Evolutionary conservation across 306 rosid genomes (phyloP), one percentile per base, ranked within the genome.

Genomic region (Fragaria iinumae): DNA sequence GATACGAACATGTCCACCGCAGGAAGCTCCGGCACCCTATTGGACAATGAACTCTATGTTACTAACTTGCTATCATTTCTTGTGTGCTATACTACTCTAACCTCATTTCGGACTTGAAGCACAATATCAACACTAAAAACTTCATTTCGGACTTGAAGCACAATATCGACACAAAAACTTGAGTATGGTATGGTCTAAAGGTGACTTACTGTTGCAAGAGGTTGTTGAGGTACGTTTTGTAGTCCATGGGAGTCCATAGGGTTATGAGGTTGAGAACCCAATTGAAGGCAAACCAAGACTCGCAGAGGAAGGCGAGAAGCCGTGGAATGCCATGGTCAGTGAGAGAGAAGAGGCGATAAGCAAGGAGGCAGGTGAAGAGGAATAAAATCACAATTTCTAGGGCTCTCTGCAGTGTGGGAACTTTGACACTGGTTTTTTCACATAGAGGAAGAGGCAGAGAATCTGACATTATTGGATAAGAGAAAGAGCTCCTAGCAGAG

Each of bases 1-100:
- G 97, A 88, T 53, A 93, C 95, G 76, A 93, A 88, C 79, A 91
- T 9, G 43, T 93, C 98, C 81, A 93, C 85, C 5, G 77, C 23
- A 9, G 96, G 98, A 77, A 90, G 84, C 81, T 89, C 88, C 4
- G 47, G 8, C 29, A 44, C 79, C 80, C 96, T 90, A 13, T 64
- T 47, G 38, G 41, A 4, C 71, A 60, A 29, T 11, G 21, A 14
- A 12, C 8, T 41, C 44, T 27, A 27, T 41, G 44, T 41, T 41
- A 32, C 36, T 36, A 63, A 29, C n/a, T 63, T 13, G 32, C 1
- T 63, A 27, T 29, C 67, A 63, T 63, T 63, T 63, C 18, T 11
- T 48, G 52, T 48, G 8, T 44, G 1, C 44, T 38, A 4, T 38
- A 38, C 44, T 10, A 57, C 64, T 57, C 39, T 8, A 27, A 27